Evolutionary conservation across 441 rosid species (phyloP).

Genomic region (Sinapis alba): DNA sequence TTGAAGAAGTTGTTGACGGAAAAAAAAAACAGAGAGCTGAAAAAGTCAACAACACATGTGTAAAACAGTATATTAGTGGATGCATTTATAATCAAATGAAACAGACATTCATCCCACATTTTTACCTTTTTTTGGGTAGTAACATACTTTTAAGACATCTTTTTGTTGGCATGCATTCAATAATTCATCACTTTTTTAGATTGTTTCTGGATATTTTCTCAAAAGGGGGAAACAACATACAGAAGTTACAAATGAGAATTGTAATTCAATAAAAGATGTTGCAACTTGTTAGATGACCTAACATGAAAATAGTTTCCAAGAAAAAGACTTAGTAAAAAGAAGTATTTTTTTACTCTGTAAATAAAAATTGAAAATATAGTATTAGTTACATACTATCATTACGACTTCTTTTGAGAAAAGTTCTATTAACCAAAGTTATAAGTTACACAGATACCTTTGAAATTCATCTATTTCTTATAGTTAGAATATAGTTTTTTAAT

Average conservation of each 20-base stretch:
- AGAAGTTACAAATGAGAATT: neutral
- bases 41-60: conserved; percentile 16
- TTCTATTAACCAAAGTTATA: too few species aligned
- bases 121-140: neutral
- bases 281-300: neutral
- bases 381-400: too few species aligned
- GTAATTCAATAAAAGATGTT: neutral
- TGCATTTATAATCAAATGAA: conserved; percentile 8
- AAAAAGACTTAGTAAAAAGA: neutral
- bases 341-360: neutral
- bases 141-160: neutral
- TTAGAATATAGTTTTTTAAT: too few species aligned
- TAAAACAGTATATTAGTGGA: neutral
- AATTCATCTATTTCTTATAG: too few species aligned
- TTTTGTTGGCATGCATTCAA: conserved; percentile 2
- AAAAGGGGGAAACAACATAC: neutral
- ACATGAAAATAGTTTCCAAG: neutral
- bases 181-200: neutral
- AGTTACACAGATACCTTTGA: too few species aligned
- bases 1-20: neutral
- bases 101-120: conserved; percentile 11
- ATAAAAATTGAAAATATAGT: too few species aligned
- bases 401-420: too few species aligned
- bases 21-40: neutral
- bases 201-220: neutral